These are phyloP conservation scores for Penicillium sp. DNA, from an alignment of 2,329 filamentous ascomycete genomes.

Conservation along the genomic window DNA sequence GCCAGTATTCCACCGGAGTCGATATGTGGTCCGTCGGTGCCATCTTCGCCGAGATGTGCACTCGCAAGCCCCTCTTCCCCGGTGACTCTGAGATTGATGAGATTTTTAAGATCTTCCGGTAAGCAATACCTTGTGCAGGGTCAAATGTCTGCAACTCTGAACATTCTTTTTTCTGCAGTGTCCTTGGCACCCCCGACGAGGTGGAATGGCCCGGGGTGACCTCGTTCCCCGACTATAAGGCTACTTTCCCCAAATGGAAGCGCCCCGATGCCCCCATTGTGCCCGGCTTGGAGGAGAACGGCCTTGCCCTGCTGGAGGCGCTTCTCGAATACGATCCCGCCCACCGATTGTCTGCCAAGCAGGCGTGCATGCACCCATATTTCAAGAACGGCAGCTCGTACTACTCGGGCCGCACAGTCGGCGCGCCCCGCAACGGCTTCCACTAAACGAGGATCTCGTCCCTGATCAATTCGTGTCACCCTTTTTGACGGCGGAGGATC, in stretches of 20 bases:
- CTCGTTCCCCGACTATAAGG: conserved; percentile 92
- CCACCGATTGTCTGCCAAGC: conserved; percentile 84
- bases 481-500: conserved; percentile 25
- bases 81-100: conserved; percentile 93
- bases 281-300: conserved; percentile 69
- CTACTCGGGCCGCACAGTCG: conserved; percentile 50
- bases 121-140: conserved; percentile 33
- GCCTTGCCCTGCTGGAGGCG: conserved; percentile 57
- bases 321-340: conserved; percentile 88
- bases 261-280: conserved; percentile 71
- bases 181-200: conserved; percentile 83
- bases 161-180: conserved; percentile 46
- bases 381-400: conserved; percentile 61
- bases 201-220: conserved; percentile 86
- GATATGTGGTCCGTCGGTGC: conserved; percentile 96
- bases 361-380: conserved; percentile 81
- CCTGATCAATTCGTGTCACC: conserved; percentile 21
- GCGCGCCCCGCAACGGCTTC: conserved; percentile 37
- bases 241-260: conserved; percentile 88
- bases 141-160: not conserved
- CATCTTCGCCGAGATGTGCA: conserved; percentile 97
- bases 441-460: conserved; percentile 37
- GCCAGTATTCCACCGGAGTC: conserved; percentile 90
- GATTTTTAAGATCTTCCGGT: conserved; percentile 95
- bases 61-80: conserved; percentile 86